Evolutionary conservation across 441 rosid species (phyloP).

Genomic region (Cnidoscolus chayamansa): DNA sequence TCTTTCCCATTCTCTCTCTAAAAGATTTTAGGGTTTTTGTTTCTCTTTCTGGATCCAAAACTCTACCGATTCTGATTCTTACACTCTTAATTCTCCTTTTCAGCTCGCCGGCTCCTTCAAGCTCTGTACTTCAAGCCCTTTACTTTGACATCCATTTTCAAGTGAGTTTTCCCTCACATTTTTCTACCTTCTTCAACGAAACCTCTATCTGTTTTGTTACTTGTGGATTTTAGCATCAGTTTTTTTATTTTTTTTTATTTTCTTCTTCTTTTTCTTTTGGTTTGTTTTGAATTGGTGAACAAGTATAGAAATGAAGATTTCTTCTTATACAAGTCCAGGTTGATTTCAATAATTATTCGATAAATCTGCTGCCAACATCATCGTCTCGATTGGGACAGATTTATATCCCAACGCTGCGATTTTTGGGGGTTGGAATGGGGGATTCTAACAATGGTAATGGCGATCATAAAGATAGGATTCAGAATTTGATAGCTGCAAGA

Average conservation of each 20-base stretch:
- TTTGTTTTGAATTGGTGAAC: constrained; percentile 28
- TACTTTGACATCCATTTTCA: constrained; percentile 15
- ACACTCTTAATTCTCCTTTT: constrained; percentile 8
- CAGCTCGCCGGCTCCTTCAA: constrained; percentile 8
- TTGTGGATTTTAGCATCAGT: constrained; percentile 16
- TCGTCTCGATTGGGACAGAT: background rate
- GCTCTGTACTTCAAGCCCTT: background rate
- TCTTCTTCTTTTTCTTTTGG: constrained; percentile 18
- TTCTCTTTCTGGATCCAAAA: constrained; percentile 31
- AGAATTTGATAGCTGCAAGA: constrained; percentile 60
- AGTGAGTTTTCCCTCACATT: constrained; percentile 28
- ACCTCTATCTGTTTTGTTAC: background rate
- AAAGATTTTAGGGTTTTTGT: constrained; percentile 19
- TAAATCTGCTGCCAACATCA: constrained; percentile 9
- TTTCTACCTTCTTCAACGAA: background rate
- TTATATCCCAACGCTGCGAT: constrained; percentile 5
- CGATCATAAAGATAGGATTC: constrained; percentile 26
- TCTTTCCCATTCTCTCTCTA: constrained; percentile 4
- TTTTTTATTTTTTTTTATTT: constrained; percentile 20
- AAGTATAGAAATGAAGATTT: constrained; percentile 25
- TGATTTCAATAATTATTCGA: constrained; percentile 18
- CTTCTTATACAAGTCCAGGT: constrained; percentile 29
- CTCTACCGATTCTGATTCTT: constrained; percentile 28
- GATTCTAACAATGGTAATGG: constrained; percentile 26
- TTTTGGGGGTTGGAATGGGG: constrained; percentile 43